Evolutionary conservation across 768 basidiomycete genomes (phyloP).

Genomic region (Boletus bicolor): DNA sequence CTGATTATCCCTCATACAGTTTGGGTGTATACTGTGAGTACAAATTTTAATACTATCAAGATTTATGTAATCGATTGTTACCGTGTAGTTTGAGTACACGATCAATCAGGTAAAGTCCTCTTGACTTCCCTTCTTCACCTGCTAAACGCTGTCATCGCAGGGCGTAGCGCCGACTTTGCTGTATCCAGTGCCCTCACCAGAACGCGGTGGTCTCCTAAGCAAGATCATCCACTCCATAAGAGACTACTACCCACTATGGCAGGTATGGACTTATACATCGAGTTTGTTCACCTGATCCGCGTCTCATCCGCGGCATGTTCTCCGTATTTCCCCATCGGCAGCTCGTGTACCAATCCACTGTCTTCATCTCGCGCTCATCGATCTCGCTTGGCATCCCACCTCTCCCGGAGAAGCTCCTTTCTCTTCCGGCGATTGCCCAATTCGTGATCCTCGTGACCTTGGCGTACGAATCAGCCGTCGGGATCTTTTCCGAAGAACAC

Average conservation of each 20-base stretch:
- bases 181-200: constrained; percentile 74
- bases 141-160: constrained; percentile 32
- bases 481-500: constrained; percentile 51
- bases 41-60: not conserved
- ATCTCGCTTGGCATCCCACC: constrained; percentile 83
- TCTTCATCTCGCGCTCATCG: constrained; percentile 90
- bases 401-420: constrained; percentile 62
- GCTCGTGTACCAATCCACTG: constrained; percentile 86
- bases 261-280: constrained; percentile 45
- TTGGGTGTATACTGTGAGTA: constrained; percentile 58
- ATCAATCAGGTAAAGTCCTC: constrained; percentile 70
- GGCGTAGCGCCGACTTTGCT: constrained; percentile 88
- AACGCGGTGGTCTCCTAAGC: constrained; percentile 59
- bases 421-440: constrained; percentile 77
- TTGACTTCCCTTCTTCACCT: not conserved
- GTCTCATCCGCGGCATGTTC: not conserved
- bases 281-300: not conserved
- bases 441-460: constrained; percentile 57
- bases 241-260: constrained; percentile 96
- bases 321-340: constrained; percentile 25
- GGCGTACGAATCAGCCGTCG: constrained; percentile 63
- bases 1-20: constrained; percentile 35
- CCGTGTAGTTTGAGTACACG: constrained; percentile 79
- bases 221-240: constrained; percentile 78
- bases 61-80: not conserved